Percentiles rank a stretch among this genome's conserved stretches.
Evolutionary conservation across 495 filamentous ascomycete genomes (phyloP).

Genomic region (Podospora pseudopauciseta): DNA sequence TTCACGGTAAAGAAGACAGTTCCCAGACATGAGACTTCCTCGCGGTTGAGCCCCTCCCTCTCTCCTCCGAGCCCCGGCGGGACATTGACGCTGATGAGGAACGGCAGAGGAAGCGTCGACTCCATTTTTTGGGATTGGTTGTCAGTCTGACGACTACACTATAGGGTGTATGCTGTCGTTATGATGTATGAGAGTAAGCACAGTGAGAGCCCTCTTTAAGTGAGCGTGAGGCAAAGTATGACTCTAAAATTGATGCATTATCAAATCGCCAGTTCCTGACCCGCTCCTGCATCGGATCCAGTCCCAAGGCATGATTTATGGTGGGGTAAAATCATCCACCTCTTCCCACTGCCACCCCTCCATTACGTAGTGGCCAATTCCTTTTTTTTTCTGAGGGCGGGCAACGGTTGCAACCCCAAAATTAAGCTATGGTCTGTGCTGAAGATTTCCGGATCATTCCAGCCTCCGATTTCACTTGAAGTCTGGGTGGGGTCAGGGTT

Average conservation of each 20-base stretch:
- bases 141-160: background rate
- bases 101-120: constrained; percentile 52
- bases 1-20: constrained; percentile 66
- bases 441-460: constrained; percentile 18
- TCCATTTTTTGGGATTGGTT: constrained; percentile 39
- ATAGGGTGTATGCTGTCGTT: background rate
- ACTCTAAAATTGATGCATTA: constrained; percentile 12
- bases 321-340: background rate
- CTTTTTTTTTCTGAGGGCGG: background rate
- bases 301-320: background rate
- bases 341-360: background rate
- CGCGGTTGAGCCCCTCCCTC: constrained; percentile 55
- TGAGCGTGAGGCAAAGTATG: background rate
- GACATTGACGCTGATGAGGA: constrained; percentile 57
- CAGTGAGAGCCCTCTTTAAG: background rate
- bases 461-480: constrained; percentile 13
- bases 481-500: constrained; percentile 1
- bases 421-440: constrained; percentile 35
- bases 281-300: constrained; percentile 11
- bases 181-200: background rate
- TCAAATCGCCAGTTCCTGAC: background rate
- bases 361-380: constrained; percentile 8
- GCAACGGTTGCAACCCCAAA: constrained; percentile 6
- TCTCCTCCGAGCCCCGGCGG: constrained; percentile 47
- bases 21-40: constrained; percentile 75